Base-by-base conservation (phyloP, 495 filamentous ascomycete genomes). In the Aspergillus nidulans region DNA sequence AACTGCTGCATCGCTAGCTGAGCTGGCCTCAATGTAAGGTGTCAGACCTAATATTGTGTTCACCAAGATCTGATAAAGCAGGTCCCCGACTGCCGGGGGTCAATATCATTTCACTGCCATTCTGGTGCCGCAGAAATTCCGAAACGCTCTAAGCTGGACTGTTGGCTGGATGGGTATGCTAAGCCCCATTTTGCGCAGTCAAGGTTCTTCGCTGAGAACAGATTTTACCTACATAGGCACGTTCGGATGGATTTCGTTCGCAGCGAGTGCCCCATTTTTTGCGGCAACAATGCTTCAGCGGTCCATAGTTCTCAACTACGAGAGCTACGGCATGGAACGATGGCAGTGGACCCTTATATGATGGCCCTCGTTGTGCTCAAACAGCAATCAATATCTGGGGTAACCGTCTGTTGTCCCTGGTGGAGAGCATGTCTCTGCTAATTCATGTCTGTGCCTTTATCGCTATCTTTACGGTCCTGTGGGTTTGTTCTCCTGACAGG, bases 201-300 rank as follows among this genome's bases (percentile, higher is more conserved):
- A n/a, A n/a, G n/a, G n/a, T n/a, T n/a, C n/a, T n/a, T n/a, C n/a
- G n/a, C n/a, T n/a, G n/a, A n/a, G n/a, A n/a, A n/a, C n/a, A n/a
- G n/a, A n/a, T n/a, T n/a, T n/a, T n/a, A n/a, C n/a, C 10, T 52
- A 32, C 15, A 34, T 13, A 34, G 30, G 30, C 30, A 34, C 30
- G 24, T 58, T 57, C 55, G 53, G 61, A 49, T 52, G 63, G 49
- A 21, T 50, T 24, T 1, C 61, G 21, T 44, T 63, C 52, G 44
- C 44, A 50, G 24, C 55, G 50, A 53, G 58, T 49, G 26, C 58
- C 30, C 40, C 50, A 20, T 19, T 32, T 18, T 42, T 63, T 39
- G 34, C 44, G 3, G 53, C 32, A 7, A 43, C 32, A 6, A 56
- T 56, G 53, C 40, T 56, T 3, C 53, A 56, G 26, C 44, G 53